phyloP scores from a whole-genome alignment of 176 grass and related monocot genomes.

The Oryza coarctata region DNA sequence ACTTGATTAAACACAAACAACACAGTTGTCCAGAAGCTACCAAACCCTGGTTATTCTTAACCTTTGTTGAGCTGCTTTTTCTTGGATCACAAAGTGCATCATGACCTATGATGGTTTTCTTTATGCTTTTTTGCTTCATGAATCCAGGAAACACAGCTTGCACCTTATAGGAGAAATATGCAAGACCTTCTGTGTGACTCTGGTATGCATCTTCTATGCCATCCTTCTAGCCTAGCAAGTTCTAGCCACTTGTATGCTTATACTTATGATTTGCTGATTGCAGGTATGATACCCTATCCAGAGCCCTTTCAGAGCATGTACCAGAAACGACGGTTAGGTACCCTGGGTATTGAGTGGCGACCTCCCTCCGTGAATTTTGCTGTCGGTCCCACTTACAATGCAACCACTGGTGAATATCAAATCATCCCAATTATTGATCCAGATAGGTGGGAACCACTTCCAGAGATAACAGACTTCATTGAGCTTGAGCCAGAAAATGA shows the following conservation, averaged over 20 bases:
- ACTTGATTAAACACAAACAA: slow-evolving; percentile 3
- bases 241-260: slow-evolving; percentile 6
- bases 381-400: slow-evolving; percentile 91
- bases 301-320: slow-evolving; percentile 96
- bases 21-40: slow-evolving; percentile 2
- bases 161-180: slow-evolving; percentile 88
- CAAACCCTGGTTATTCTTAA: background rate
- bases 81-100: slow-evolving; percentile 10
- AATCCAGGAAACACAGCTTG: slow-evolving; percentile 87
- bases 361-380: slow-evolving; percentile 83
- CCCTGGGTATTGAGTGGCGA: slow-evolving; percentile 86
- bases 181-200: slow-evolving; percentile 95
- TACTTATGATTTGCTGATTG: slow-evolving; percentile 35
- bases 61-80: slow-evolving; percentile 1
- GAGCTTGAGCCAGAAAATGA: slow-evolving; percentile 85
- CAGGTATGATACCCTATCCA: slow-evolving; percentile 96
- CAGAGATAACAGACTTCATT: slow-evolving; percentile 72
- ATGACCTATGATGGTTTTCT: slow-evolving; percentile 4
- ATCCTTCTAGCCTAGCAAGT: background rate
- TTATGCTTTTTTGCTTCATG: slow-evolving; percentile 32
- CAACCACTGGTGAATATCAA: slow-evolving; percentile 88
- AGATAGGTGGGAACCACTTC: slow-evolving; percentile 94
- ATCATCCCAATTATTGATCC: slow-evolving; percentile 81
- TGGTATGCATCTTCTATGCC: slow-evolving; percentile 49
- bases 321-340: slow-evolving; percentile 80